Percentiles rank a stretch among this genome's conserved stretches.
phyloP scores from a whole-genome alignment of 371 early-diverging fungal species.

The Mortierella sp. region DNA sequence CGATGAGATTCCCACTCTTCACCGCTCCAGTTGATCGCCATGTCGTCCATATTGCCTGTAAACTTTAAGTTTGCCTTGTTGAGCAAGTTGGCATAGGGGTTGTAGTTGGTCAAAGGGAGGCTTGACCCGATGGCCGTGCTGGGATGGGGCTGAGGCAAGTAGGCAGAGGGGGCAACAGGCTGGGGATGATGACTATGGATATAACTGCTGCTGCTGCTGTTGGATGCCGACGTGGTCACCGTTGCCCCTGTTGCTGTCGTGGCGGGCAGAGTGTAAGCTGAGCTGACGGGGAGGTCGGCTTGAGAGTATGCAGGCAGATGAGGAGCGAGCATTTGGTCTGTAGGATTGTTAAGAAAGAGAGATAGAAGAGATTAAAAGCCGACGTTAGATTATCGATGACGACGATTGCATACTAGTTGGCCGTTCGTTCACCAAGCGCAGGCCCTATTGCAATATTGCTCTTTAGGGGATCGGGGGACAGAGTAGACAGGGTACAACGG shows the following conservation, averaged over 20 bases:
- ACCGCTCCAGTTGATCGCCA: conserved; percentile 59
- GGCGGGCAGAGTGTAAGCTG: conserved; percentile 32
- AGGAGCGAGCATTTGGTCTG: conserved; percentile 45
- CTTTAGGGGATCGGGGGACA: not conserved
- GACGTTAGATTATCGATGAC: conserved; percentile 2
- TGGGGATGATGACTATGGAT: conserved; percentile 20
- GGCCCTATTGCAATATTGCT: not conserved
- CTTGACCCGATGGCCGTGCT: conserved; percentile 23
- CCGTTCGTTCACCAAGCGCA: no score
- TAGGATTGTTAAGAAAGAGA: not conserved
- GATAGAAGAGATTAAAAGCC: not conserved
- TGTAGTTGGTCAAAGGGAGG: conserved; percentile 55
- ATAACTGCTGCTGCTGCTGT: not conserved
- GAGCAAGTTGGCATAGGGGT: conserved; percentile 62
- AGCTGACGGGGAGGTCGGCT: conserved; percentile 17
- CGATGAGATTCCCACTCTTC: conserved; percentile 68
- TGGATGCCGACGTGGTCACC: conserved; percentile 15
- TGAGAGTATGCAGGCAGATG: conserved; percentile 36
- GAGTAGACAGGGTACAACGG: not conserved
- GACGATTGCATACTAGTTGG: no score
- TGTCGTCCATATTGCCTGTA: conserved; percentile 63
- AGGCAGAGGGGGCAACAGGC: conserved; percentile 34
- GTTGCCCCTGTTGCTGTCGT: conserved; percentile 22
- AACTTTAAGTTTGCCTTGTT: conserved; percentile 71
- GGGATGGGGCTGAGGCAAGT: conserved; percentile 46